Evolutionary conservation across 1,284 basidiomycete genomes (phyloP).

Genomic region (Malassezia restricta): DNA sequence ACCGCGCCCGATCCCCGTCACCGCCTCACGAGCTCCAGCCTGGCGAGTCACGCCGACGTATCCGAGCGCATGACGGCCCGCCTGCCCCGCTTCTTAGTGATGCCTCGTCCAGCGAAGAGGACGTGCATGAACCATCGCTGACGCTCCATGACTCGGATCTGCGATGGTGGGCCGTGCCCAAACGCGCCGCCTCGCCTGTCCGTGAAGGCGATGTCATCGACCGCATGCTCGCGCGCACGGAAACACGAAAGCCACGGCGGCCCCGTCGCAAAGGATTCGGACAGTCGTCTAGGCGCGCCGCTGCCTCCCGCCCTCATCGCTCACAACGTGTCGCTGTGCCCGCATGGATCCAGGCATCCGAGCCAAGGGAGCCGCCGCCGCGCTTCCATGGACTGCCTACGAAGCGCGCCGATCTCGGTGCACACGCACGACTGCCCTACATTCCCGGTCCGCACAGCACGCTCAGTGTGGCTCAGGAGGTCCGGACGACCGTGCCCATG

Average conservation of each 20-base stretch:
- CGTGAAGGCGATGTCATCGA: constrained; percentile 26
- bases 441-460: not conserved
- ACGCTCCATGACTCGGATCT: constrained; percentile 15
- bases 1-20: not conserved
- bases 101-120: constrained; percentile 12
- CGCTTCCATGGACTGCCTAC: constrained; percentile 3
- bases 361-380: not conserved
- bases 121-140: not conserved
- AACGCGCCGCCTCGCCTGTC: not conserved
- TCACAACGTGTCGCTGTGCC: not conserved
- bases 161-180: not conserved
- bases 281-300: not conserved
- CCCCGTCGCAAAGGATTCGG: not conserved
- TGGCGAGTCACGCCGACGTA: constrained; percentile 24
- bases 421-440: constrained; percentile 6
- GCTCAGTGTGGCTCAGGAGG: not conserved
- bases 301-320: not conserved
- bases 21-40: constrained; percentile 17
- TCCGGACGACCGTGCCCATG: not conserved
- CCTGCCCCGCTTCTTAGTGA: constrained; percentile 19
- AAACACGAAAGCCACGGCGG: not conserved
- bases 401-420: constrained; percentile 4
- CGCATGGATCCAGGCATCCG: not conserved
- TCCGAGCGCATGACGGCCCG: constrained; percentile 15
- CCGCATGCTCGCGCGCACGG: constrained; percentile 31